Base-by-base conservation (phyloP, 176 grass and related monocot species). In the Oryza australiensis region DNA sequence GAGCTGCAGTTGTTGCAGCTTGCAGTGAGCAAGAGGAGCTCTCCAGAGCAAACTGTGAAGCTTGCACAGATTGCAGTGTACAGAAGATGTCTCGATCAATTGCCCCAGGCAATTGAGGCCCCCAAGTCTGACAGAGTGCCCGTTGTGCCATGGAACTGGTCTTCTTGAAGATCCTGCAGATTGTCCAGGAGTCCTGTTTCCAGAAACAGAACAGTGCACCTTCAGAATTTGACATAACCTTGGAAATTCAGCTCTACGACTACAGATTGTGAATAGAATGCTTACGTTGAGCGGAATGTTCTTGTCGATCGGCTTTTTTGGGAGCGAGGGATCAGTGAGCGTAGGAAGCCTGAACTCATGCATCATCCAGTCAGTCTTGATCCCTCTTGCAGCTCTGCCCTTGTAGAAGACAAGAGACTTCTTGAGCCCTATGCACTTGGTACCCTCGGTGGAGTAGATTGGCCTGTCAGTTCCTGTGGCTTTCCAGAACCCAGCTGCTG, bases 351-450 rank as follows among this genome's bases (percentile, higher is more conserved):
- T 93, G 66, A 99, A 99, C 68, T 99, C 97, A 7, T 99, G 97
- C 97, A 99, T 99, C 97, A 99, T 99, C 93, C 93, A 99, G 67
- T 99, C 97, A 0, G 97, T 99, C 86, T 99, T 99, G 69, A 87
- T 68, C 35, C 91, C 97, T 82, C 92, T 99, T 6, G 91, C 97
- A 3, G 97, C 97, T 62, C 97, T 95, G 5, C 97, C 97, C 80
- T 88, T 88, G 91, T 99, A 99, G 89, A 95, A 99, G 24, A 99
- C 91, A 22, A 99, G 97, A 22, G 93, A 99, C 83, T 99, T 99
- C 87, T 99, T 99, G 18, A 99, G 85, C 70, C 97, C 97, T 77
- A 99, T 94, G 91, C 93, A 96, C 87, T 88, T 94, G 66, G 87
- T 87, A 16, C 87, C 89, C 12, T 94, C 89, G 26, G 96, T 79